Conservation (phyloP, 2,329 filamentous ascomycete genomes). For the Fusarium sp. region DNA sequence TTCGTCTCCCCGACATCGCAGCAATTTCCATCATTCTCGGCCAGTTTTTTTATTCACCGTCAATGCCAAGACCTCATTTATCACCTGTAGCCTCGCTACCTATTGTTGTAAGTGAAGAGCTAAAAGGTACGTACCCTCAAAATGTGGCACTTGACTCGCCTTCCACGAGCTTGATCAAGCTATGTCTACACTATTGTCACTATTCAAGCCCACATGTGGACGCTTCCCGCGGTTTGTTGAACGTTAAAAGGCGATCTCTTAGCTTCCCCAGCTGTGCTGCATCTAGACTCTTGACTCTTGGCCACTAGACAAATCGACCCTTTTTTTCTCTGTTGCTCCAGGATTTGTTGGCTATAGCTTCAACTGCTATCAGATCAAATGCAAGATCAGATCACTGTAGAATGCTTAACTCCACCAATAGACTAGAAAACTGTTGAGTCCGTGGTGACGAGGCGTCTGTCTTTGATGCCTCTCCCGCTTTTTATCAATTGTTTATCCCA, state of each 20-base stretch:
- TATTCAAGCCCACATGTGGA: constrained; percentile 27
- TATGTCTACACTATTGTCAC: not conserved
- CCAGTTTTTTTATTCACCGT: not conserved
- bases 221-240: constrained; percentile 2
- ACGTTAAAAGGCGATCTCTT: constrained; percentile 13
- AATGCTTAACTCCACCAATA: constrained; percentile 12
- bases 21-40: not conserved
- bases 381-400: not conserved
- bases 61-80: constrained; percentile 13
- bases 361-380: constrained; percentile 3
- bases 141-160: constrained; percentile 32
- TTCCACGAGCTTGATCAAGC: not conserved
- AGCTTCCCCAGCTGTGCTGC: constrained; percentile 13
- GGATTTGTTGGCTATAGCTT: not conserved
- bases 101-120: not conserved
- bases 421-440: constrained; percentile 12
- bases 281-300: constrained; percentile 18
- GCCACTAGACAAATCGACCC: not conserved
- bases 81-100: not conserved
- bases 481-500: not conserved
- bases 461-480: constrained; percentile 21
- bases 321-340: not conserved
- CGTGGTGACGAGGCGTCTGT: constrained; percentile 31
- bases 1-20: constrained; percentile 3
- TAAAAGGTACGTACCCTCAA: not conserved